These are phyloP conservation scores for Vicia faba DNA, from an alignment of 306 rosid genomes.

Conservation along the genomic window DNA sequence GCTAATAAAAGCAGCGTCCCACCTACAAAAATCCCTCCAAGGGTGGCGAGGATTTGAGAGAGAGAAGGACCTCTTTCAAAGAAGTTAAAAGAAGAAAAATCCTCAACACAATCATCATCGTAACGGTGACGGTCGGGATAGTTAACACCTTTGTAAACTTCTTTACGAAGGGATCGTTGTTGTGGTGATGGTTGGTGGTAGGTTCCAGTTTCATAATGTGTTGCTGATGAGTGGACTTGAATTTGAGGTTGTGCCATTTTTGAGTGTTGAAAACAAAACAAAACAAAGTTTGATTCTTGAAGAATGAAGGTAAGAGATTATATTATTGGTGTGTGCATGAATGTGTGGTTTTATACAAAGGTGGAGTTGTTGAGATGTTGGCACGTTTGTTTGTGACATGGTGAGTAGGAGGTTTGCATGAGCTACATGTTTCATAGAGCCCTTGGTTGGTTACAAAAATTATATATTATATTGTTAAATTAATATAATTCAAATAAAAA, in stretches of 20 bases:
- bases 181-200: neutral
- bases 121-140: neutral
- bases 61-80: constrained; percentile 42
- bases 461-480: too few species aligned
- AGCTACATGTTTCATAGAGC: constrained; percentile 68
- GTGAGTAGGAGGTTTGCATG: constrained; percentile 75
- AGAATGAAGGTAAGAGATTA: neutral
- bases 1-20: constrained; percentile 59
- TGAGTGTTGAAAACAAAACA: neutral
- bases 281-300: neutral
- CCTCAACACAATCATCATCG: neutral
- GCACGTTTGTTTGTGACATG: constrained; percentile 62
- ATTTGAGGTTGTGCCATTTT: constrained; percentile 64
- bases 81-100: neutral
- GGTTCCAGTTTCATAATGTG: constrained; percentile 12
- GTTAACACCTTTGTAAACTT: neutral
- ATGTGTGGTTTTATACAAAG: constrained; percentile 39
- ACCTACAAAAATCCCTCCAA: constrained; percentile 53
- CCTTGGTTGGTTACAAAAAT: constrained; percentile 7
- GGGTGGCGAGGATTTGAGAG: constrained; percentile 45
- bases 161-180: neutral
- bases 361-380: constrained; percentile 38
- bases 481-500: too few species aligned
- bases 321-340: neutral
- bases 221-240: constrained; percentile 61